Base-by-base conservation (phyloP, 2,329 filamentous ascomycete species). In the Neofusicoccum kwambonambiense region DNA sequence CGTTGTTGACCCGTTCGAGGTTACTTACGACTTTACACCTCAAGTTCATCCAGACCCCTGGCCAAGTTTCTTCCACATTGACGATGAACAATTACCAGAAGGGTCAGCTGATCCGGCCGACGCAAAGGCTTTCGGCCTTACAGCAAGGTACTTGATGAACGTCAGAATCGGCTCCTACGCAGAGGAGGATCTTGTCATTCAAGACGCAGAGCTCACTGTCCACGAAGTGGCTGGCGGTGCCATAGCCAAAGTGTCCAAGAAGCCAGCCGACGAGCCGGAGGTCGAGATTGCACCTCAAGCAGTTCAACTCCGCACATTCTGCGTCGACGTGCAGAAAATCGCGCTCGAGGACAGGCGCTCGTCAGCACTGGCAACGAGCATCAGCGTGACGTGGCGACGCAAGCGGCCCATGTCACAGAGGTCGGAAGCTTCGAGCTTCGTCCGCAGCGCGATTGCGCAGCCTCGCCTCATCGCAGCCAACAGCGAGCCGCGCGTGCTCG, bases 11-110 rank as follows among this genome's bases (percentile, higher is more conserved):
- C 92, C 94, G 0, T 98, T 99, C 71, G 93, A 97, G 78, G 91
- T 93, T 15, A 95, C 91, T 72, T 97, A 96, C 75, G 92, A 96
- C 67, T 87, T 98, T 67, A 84, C 89, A 12, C 93, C 95, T 11
- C 86, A 90, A 9, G 82, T 97, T 3, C 90, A 97, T 75, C 77
- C 84, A 0, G 89, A 90, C 56, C 83, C 87, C 2, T 99, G 95
- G 94, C 93, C 95, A 1, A 93, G 89, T 74, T 88, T 96, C 70
- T 99, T 98, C 76, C 84, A 88, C 61, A 80, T 85, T 17, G 84
- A 87, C 44, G 73, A 77, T n/a, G 71, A 71, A 8, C 71, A 75
- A 47, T 67, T 68, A 39, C 76, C 79, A 12, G 71, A 75, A 11
- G 64, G 68, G 2, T 71, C 78, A 15, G 70, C 75, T 3, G 72